Evolutionary conservation across 1,284 basidiomycete genomes (phyloP), one percentile per base, ranked within the genome.

Genomic region (Rhizoctonia solani): DNA sequence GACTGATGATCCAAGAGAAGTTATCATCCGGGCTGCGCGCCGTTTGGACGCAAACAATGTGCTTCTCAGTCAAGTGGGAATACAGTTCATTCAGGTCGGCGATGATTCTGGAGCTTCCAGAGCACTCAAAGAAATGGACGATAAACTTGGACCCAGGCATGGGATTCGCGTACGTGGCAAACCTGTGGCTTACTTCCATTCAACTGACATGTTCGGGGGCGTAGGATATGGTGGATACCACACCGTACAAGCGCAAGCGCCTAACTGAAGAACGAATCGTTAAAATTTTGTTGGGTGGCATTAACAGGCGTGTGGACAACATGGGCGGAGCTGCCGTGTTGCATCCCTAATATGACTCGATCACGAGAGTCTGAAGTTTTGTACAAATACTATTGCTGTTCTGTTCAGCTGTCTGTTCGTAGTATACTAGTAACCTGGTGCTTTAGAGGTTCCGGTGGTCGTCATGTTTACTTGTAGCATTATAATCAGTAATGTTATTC

Each of bases 1-100:
- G 8, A 69, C 72, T 1, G 75, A 76, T 55, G 75, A 76, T 63
- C 73, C 73, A 29, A 73, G 73, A 59, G 69, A 68, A 16, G 75
- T 75, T 8, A 75, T 76, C 53, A 70, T 76, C 16, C 61, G 69
- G 1, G 72, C 72, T 4, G 74, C 76, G 0, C 68, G 71, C n/a
- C 68, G 76, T 14, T 61, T 77, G 6, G 76, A 77, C 50, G 23
- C 65, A n/a, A 70, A 72, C 1, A 68, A 74, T 39, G 75, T 74
- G 54, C 76, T 68, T 2, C 69, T 68, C 67, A 39, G 74, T 74
- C 69, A 79, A 72, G 76, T 85, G 27, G 81, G 82, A 30, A 82
- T 88, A 32, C 85, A 86, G 68, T 87, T 88, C 67, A 81, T 88
- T 9, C 86, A 88, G 70, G 80, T 87, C 46, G 85, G 86, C 2